phyloP scores from a whole-genome alignment of 2,329 filamentous ascomycete species.

The Tolypocladium nubicola region DNA sequence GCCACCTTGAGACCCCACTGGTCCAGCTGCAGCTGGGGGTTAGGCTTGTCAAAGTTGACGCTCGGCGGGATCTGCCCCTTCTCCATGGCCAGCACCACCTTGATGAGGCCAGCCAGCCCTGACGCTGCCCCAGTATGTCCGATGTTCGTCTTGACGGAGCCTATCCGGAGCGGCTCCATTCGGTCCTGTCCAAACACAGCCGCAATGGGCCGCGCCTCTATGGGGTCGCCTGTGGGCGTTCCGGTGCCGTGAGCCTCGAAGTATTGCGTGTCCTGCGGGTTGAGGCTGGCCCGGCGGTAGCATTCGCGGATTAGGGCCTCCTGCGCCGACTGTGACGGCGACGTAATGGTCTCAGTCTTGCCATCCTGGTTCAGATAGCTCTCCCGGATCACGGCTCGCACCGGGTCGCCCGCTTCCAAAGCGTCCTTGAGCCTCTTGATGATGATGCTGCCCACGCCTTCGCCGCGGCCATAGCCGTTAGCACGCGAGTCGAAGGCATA shows the following conservation, averaged over 20 bases:
- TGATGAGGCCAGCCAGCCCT: constrained; percentile 6
- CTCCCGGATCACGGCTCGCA: not conserved
- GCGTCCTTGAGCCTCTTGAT: not conserved
- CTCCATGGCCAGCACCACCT: constrained; percentile 5
- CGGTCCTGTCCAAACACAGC: too few relatives aligned
- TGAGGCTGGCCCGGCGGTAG: not conserved
- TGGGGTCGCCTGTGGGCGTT: not conserved
- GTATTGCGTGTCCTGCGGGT: not conserved
- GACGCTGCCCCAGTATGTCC: constrained; percentile 7
- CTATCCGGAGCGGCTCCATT: too few relatives aligned
- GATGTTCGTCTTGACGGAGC: constrained; percentile 9
- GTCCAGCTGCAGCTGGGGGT: constrained; percentile 3
- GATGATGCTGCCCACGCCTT: not conserved
- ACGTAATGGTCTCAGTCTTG: not conserved
- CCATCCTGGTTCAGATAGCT: not conserved
- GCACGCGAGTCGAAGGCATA: constrained; percentile 1
- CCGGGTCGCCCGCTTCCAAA: not conserved
- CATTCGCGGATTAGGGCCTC: not conserved
- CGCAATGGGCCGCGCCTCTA: not conserved
- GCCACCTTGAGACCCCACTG: too few relatives aligned
- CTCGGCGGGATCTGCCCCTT: constrained; percentile 5
- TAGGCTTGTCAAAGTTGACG: constrained; percentile 1
- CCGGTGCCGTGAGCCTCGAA: not conserved
- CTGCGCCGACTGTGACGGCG: not conserved
- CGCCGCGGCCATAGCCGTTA: not conserved